Base-by-base conservation (phyloP, 176 grass and related monocot genomes). In the Oryza meridionalis region DNA sequence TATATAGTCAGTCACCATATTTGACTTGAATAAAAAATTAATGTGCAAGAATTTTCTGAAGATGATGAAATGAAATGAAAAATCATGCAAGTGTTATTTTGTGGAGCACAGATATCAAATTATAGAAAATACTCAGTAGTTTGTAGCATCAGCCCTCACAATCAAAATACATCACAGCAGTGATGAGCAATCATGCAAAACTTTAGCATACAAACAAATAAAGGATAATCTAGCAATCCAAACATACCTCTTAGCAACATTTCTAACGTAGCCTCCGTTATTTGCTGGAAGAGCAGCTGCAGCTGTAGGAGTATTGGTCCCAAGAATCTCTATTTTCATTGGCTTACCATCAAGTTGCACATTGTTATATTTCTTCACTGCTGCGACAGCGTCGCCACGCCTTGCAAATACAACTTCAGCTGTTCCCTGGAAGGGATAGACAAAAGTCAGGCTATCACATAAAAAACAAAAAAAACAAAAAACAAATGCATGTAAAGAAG, bases 281-380 rank as follows among this genome's bases (percentile, higher is more conserved):
- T 78, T 84, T 27, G 59, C 49, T 38, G 82, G 91, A 81, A 84
- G 74, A 67, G 83, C 84, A 80, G 83, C 70, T 67, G 90, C 73
- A 47, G 90, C 83, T 49, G 83, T 85, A 53, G 97, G 84, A 70
- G 89, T 85, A 85, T 96, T 96, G 40, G 91, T 94, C 82, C 89
- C 90, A n/a, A 99, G 80, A 53, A 99, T 86, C 70, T 99, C 93
- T 76, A 99, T 96, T 82, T 96, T 90, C 97, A 99, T 99, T 22
- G 91, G 93, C 82, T 99, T 99, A 22, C 97, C 93, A 94, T 99
- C 97, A 77, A 99, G 97, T 80, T 94, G 89, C 63, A 99, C 96
- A 69, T 96, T 94, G 81, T 96, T 92, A 92, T 99, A 99, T 81
- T 90, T 99, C 68, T 88, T 96, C 32, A 89, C 75, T 9, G 97